A percentile compares a stretch with the other conserved stretches of the same genome.
Evolutionary conservation across 1,139 yeast species (phyloP).

Genomic region (Blastobotrys illinoisensis): DNA sequence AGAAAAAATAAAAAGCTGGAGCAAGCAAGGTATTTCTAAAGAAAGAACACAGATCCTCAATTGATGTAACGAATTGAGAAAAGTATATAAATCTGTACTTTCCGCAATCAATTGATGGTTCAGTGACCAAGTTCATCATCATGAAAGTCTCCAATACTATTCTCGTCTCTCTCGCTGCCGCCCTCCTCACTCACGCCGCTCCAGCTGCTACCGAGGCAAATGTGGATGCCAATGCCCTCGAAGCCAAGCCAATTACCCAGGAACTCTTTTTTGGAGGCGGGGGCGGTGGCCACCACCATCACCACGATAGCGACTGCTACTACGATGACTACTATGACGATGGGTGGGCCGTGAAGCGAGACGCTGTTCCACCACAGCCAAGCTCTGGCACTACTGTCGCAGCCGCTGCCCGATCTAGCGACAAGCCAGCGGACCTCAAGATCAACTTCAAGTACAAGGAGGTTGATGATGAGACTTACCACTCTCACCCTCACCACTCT

Average conservation of each 20-base stretch:
- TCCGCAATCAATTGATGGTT: neutral
- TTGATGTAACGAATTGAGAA: neutral
- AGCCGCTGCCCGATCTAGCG: neutral
- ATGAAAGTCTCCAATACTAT: constrained; percentile 3
- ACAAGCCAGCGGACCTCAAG: neutral
- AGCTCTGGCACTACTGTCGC: neutral
- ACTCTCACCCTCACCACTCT: neutral
- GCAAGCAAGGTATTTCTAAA: neutral
- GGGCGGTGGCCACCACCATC: constrained; percentile 1
- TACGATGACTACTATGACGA: neutral
- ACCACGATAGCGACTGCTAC: neutral
- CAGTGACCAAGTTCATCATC: neutral
- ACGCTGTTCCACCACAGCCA: constrained; percentile 2
- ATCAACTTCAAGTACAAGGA: neutral
- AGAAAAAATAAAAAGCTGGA: neutral
- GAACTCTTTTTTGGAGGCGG: constrained; percentile 5
- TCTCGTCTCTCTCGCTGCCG: constrained; percentile 1
- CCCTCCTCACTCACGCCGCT: neutral
- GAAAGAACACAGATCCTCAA: neutral
- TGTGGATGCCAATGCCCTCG: neutral
- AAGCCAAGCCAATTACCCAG: constrained; percentile 1
- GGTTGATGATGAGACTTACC: neutral
- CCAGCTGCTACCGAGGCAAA: neutral
- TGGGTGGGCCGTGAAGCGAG: neutral
- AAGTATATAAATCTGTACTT: neutral